Evolutionary conservation across 495 filamentous ascomycete species (phyloP).

Genomic region (Neurospora sp.): DNA sequence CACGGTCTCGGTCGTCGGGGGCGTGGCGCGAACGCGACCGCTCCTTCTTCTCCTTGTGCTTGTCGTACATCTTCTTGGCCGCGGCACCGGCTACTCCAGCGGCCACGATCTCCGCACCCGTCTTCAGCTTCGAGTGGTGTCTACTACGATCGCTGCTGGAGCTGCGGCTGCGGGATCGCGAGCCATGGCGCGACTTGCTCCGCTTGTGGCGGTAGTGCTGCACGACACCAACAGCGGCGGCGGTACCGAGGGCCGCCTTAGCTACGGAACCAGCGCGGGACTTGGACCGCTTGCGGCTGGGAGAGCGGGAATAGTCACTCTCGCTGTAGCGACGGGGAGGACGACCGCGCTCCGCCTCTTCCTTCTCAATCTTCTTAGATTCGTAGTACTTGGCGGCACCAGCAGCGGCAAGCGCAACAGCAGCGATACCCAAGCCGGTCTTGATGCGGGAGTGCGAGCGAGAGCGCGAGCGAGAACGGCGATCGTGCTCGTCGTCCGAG

Average conservation of each 20-base stretch:
- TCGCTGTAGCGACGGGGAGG: slow-evolving; percentile 52
- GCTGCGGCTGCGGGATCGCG: slow-evolving; percentile 42
- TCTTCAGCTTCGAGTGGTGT: slow-evolving; percentile 38
- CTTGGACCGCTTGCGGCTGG: slow-evolving; percentile 39
- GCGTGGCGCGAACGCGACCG: slow-evolving; percentile 27
- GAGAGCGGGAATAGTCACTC: slow-evolving; percentile 22
- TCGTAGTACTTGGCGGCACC: slow-evolving; percentile 70
- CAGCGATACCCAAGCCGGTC: slow-evolving; percentile 66
- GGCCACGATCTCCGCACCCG: slow-evolving; percentile 53
- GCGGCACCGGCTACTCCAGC: slow-evolving; percentile 72
- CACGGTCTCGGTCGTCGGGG: slow-evolving; percentile 39
- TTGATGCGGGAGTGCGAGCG: slow-evolving; percentile 48
- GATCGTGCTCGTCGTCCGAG: slow-evolving; percentile 30
- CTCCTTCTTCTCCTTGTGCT: slow-evolving; percentile 40
- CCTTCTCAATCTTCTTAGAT: slow-evolving; percentile 55
- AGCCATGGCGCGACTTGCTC: slow-evolving; percentile 40
- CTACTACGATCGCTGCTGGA: slow-evolving; percentile 28
- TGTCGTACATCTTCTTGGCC: slow-evolving; percentile 74
- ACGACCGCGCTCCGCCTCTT: slow-evolving; percentile 57
- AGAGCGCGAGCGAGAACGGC: slow-evolving; percentile 40
- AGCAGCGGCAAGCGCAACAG: slow-evolving; percentile 63
- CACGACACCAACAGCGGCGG: slow-evolving; percentile 66
- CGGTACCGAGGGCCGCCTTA: slow-evolving; percentile 68
- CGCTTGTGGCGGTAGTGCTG: slow-evolving; percentile 68
- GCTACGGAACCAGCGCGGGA: slow-evolving; percentile 62